Conservation (phyloP, 2,329 filamentous ascomycete genomes). For the Ceratocystis eucalypticola region DNA sequence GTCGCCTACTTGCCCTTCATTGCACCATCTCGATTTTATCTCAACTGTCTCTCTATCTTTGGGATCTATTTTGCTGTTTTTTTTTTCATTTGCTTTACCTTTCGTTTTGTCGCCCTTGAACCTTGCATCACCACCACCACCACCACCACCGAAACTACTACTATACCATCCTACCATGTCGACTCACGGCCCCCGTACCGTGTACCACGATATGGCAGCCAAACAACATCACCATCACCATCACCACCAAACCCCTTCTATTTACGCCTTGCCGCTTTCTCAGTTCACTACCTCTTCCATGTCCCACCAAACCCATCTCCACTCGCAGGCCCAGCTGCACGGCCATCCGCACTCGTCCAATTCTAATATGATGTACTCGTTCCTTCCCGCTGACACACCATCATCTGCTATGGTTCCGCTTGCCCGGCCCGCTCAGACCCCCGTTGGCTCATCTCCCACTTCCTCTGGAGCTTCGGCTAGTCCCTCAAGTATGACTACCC, state of each 20-base stretch:
- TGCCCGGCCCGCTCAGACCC: not conserved
- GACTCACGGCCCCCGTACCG: slow-evolving; percentile 7
- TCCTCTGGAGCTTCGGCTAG: not conserved
- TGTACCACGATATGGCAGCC: slow-evolving; percentile 13
- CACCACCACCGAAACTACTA: not conserved
- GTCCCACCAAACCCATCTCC: slow-evolving; percentile 1
- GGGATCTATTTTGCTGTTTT: not conserved
- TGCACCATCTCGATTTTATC: not conserved
- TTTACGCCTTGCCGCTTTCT: slow-evolving; percentile 2
- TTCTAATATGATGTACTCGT: slow-evolving; percentile 16
- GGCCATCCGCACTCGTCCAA: slow-evolving; percentile 5
- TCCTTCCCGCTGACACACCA: slow-evolving; percentile 8
- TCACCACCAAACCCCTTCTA: not conserved
- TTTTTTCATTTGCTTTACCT: not conserved
- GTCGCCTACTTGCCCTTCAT: not conserved
- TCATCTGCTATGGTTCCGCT: not conserved
- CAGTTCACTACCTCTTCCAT: not conserved
- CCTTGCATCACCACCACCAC: not conserved
- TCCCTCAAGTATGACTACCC: not conserved
- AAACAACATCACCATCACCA: slow-evolving; percentile 10
- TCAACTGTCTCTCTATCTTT: not conserved
- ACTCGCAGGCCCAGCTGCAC: slow-evolving; percentile 3
- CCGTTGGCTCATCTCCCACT: not conserved
- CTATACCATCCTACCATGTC: not conserved
- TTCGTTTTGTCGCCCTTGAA: not conserved